A percentile compares a stretch with the other conserved stretches of the same genome.
Evolutionary conservation across 257 asterid genomes (phyloP).

Genomic region (Lycium barbarum): DNA sequence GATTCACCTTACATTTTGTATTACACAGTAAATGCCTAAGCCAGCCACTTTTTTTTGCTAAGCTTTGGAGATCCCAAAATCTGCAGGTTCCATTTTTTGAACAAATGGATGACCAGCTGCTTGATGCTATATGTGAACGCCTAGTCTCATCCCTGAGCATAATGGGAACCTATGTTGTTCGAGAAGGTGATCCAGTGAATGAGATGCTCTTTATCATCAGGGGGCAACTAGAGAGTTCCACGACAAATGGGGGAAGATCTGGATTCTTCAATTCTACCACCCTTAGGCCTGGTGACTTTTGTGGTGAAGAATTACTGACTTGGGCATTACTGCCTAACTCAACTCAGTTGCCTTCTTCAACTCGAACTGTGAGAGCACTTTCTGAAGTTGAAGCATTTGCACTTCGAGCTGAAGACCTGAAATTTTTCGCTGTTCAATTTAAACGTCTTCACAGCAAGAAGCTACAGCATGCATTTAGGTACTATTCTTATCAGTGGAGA

Average conservation of each 20-base stretch:
- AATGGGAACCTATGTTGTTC: slow-evolving; percentile 63
- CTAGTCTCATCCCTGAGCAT: slow-evolving; percentile 79
- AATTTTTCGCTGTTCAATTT: slow-evolving; percentile 78
- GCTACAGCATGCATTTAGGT: slow-evolving; percentile 88
- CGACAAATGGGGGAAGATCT: slow-evolving; percentile 84
- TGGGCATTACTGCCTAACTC: slow-evolving; percentile 93
- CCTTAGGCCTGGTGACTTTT: slow-evolving; percentile 84
- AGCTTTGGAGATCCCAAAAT: slow-evolving; percentile 7
- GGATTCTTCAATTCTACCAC: slow-evolving; percentile 90
- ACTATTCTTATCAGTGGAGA: slow-evolving; percentile 93
- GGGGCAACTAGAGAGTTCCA: slow-evolving; percentile 89
- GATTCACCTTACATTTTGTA: not conserved
- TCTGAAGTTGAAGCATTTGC: slow-evolving; percentile 93
- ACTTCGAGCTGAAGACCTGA: slow-evolving; percentile 91
- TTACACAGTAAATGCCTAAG: not conserved
- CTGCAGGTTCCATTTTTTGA: slow-evolving; percentile 88
- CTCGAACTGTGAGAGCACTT: slow-evolving; percentile 74
- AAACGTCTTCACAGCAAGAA: slow-evolving; percentile 90
- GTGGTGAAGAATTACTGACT: slow-evolving; percentile 92
- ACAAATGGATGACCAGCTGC: slow-evolving; percentile 90
- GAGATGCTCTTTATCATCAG: slow-evolving; percentile 91
- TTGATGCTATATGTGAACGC: slow-evolving; percentile 91
- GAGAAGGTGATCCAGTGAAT: slow-evolving; percentile 88
- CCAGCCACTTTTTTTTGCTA: not conserved
- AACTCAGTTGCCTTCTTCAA: slow-evolving; percentile 80